Base-by-base conservation (phyloP, 768 basidiomycete species). In the Phanerodontia chrysosporium region DNA sequence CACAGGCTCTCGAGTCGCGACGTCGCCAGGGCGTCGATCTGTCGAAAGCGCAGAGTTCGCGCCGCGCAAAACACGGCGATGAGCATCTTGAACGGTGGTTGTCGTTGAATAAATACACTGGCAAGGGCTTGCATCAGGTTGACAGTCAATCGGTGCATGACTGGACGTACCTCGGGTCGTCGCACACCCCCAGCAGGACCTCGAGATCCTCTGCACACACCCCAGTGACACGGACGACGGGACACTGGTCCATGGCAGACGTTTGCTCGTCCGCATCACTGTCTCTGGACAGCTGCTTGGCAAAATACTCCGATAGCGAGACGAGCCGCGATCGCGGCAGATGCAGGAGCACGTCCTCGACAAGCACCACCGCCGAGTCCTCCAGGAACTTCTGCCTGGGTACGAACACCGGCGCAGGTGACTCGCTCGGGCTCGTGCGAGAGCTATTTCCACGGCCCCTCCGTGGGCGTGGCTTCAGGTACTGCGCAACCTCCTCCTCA, bases 21-120 rank as follows among this genome's bases (percentile, higher is more conserved):
- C 8, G 69, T 53, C 6, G 76, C 66, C 51, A 70, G 76, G 18
- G 58, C 58, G 55, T 68, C 66, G 45, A 72, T 68, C 3, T 58
- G 56, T 2, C 55, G 55, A 59, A 78, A 79, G 4, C 57, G 36
- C 25, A 78, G 73, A 7, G 67, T 59, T 13, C 70, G 70, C 6
- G 77, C 65, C 6, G 69, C 75, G 27, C 75, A 74, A 12, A 78
- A 69, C 39, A 78, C 63, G 0, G 72, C 64, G 2, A 70, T 69
- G 16, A 77, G 57, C 2, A 62, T 57, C 7, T 52, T 44, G 64
- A 76, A 73, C 1, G 72, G 57, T 0, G 73, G 74, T 1, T 61
- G 58, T 2, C 62, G 35, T 39, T 63, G 48, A 35, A 69, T 65
- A 45, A 72, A 72, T 44, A 61, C 55, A 21, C 72, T 69, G n/a